These are phyloP conservation scores for Phytophthora citricola DNA, from an alignment of 352 stramenopile genomes.

Conservation along the genomic window DNA sequence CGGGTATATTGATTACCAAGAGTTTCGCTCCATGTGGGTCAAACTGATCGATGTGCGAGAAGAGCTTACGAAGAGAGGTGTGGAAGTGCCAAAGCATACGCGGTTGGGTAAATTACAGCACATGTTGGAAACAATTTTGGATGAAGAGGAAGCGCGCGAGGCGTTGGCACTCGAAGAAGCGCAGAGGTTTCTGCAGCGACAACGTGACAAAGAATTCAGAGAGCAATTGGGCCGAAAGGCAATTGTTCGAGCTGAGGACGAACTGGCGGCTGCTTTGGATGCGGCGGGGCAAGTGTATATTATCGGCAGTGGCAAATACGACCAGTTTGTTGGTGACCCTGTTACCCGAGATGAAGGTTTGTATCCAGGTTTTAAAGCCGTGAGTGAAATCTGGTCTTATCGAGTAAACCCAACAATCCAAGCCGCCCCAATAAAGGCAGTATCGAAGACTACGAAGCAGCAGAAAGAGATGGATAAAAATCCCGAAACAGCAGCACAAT, in stretches of 20 bases:
- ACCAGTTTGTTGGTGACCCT: slow-evolving; percentile 80
- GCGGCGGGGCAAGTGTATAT: slow-evolving; percentile 94
- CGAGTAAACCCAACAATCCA: slow-evolving; percentile 43
- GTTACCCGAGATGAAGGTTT: slow-evolving; percentile 58
- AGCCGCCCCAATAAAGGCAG: background rate
- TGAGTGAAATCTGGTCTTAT: slow-evolving; percentile 70
- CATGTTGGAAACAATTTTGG: slow-evolving; percentile 89
- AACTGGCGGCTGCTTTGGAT: slow-evolving; percentile 89
- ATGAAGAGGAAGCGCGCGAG: slow-evolving; percentile 91
- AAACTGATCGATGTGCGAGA: slow-evolving; percentile 80
- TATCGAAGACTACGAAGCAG: slow-evolving; percentile 3
- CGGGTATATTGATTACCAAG: slow-evolving; percentile 93
- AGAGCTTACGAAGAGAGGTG: slow-evolving; percentile 85
- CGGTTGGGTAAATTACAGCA: slow-evolving; percentile 80
- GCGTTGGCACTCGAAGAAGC: slow-evolving; percentile 81
- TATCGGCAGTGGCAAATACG: slow-evolving; percentile 84
- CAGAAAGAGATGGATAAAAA: slow-evolving; percentile 6
- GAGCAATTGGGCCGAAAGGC: slow-evolving; percentile 57
- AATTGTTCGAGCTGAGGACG: slow-evolving; percentile 74
- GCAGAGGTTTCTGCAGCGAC: slow-evolving; percentile 71
- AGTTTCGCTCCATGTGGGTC: slow-evolving; percentile 95
- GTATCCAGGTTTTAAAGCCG: slow-evolving; percentile 68
- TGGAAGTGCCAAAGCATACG: slow-evolving; percentile 91
- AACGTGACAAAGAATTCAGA: slow-evolving; percentile 72
- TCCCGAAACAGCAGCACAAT: background rate